phyloP scores from a whole-genome alignment of 192 early-diverging fungal species.

The Helicostylum pulchrum region DNA sequence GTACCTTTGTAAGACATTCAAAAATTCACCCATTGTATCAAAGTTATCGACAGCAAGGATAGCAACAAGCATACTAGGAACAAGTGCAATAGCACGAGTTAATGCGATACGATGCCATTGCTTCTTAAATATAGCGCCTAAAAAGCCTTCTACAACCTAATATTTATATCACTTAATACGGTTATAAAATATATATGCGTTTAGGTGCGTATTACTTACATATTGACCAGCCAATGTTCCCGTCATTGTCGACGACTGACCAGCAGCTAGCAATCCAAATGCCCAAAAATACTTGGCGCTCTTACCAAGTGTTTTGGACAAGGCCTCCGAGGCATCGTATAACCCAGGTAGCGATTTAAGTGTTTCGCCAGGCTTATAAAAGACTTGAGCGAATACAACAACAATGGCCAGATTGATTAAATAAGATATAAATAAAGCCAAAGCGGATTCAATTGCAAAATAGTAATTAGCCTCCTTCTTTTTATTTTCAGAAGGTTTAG shows the following conservation, averaged over 20 bases:
- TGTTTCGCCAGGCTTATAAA: constrained; percentile 26
- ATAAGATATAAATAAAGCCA: constrained; percentile 62
- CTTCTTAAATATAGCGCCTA: constrained; percentile 56
- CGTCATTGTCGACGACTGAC: constrained; percentile 84
- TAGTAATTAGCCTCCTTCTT: constrained; percentile 69
- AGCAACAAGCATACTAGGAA: constrained; percentile 65
- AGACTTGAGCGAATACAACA: constrained; percentile 60
- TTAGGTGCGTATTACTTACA: constrained; percentile 27
- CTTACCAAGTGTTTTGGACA: constrained; percentile 56
- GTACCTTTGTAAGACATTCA: constrained; percentile 65
- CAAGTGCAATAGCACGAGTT: constrained; percentile 59
- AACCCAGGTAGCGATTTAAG: constrained; percentile 50
- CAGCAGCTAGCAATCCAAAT: constrained; percentile 73
- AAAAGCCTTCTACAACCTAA: constrained; percentile 75
- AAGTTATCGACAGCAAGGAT: constrained; percentile 51
- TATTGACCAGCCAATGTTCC: constrained; percentile 91
- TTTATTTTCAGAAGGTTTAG: constrained; percentile 27
- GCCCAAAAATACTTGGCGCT: constrained; percentile 77
- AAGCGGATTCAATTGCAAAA: constrained; percentile 58
- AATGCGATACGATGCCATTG: constrained; percentile 61
- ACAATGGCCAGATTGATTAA: constrained; percentile 67
- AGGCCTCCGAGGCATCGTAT: constrained; percentile 57
- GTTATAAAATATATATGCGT: not conserved
- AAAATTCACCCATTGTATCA: constrained; percentile 64
- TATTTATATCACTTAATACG: not conserved